A percentile compares a stretch with the other conserved stretches of the same genome.
phyloP scores from a whole-genome alignment of 2,329 filamentous ascomycete genomes.

The Hypomyces rosellus region DNA sequence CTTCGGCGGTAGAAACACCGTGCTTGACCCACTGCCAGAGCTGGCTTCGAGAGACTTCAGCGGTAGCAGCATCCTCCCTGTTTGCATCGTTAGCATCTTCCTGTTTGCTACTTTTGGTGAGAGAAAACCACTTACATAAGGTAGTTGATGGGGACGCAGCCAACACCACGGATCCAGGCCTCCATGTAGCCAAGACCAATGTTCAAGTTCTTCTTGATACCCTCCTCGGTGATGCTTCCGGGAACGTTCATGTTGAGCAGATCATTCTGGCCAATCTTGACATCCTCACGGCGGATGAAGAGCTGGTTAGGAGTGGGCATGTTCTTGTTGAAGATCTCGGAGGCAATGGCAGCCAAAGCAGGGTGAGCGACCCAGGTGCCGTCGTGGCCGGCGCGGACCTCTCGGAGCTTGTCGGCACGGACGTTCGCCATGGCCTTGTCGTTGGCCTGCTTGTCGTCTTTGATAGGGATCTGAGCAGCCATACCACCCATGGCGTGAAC shows the following conservation, averaged over 20 bases:
- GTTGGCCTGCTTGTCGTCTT: constrained; percentile 85
- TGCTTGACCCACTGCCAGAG: constrained; percentile 92
- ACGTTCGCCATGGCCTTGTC: constrained; percentile 92
- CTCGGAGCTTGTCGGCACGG: constrained; percentile 90
- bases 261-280: constrained; percentile 78
- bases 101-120: neutral
- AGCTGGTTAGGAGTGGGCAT: constrained; percentile 99
- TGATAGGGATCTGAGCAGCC: constrained; percentile 98
- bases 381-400: constrained; percentile 92
- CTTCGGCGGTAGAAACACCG: constrained; percentile 69
- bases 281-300: constrained; percentile 83
- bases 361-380: constrained; percentile 97
- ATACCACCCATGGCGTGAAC: constrained; percentile 99
- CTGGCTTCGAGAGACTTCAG: constrained; percentile 90
- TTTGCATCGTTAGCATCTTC: constrained; percentile 11
- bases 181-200: constrained; percentile 99
- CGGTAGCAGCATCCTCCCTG: constrained; percentile 89
- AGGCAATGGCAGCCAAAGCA: constrained; percentile 79
- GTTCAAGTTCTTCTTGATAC: constrained; percentile 95
- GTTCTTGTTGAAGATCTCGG: constrained; percentile 92
- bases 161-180: constrained; percentile 90
- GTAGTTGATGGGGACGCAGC: constrained; percentile 96
- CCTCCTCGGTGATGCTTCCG: constrained; percentile 83
- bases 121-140: constrained; percentile 59
- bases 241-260: constrained; percentile 98